Percentiles rank a stretch among this genome's conserved stretches.
Evolutionary conservation across 164 flowering plant genomes (phyloP).

Genomic region (Magnolia sinica): DNA sequence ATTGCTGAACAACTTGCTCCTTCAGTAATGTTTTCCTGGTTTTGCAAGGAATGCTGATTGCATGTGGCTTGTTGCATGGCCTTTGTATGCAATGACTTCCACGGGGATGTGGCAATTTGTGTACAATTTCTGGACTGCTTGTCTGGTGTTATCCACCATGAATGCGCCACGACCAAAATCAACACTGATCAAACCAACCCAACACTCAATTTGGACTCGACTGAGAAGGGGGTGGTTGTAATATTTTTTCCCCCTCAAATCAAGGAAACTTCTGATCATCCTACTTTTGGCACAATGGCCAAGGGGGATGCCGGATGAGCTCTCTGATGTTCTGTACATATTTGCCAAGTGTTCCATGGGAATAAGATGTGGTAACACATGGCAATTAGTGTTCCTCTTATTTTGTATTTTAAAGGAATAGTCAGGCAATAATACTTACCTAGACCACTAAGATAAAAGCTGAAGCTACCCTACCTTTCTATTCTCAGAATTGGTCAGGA

Average conservation of each 20-base stretch:
- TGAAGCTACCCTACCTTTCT: background rate
- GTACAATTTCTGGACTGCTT: no score
- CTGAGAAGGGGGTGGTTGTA: background rate
- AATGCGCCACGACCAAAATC: background rate
- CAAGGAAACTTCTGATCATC: background rate
- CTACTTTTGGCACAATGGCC: background rate
- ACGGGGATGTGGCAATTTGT: no score
- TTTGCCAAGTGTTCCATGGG: background rate
- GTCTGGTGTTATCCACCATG: background rate
- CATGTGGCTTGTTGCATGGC: no score
- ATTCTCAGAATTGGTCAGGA: slow-evolving; percentile 85
- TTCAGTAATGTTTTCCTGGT: no score
- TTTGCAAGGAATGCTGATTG: no score
- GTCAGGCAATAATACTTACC: background rate
- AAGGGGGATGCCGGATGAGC: background rate
- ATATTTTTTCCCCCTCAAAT: background rate
- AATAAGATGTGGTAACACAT: background rate
- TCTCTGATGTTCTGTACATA: background rate
- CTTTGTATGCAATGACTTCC: no score
- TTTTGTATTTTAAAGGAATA: no score
- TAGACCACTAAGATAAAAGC: background rate
- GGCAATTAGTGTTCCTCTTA: background rate
- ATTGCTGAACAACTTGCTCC: no score
- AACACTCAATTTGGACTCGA: background rate
- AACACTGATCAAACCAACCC: background rate